Evolutionary conservation across 2,329 filamentous ascomycete genomes (phyloP), one percentile per base, ranked within the genome.

Genomic region (Neurospora sp.): DNA sequence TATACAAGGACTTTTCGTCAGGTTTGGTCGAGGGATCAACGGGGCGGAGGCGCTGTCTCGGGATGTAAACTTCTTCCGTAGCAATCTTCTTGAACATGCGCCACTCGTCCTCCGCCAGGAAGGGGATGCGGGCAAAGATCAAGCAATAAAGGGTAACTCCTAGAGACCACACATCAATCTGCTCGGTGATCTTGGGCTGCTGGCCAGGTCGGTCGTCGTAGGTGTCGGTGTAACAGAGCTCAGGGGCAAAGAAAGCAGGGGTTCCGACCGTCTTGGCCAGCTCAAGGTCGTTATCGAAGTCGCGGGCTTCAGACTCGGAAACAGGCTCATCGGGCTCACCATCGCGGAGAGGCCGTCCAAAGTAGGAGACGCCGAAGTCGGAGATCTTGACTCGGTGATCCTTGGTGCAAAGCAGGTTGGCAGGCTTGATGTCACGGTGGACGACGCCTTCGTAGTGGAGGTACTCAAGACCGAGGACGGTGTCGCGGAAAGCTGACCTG

Each of bases 261-360:
- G 96, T 99, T 68, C 96, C 96, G 6, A 98, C 96, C 1, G 96
- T 98, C 83, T 98, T 98, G 71, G 96, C 95, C n/a, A 99, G 84
- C 78, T 98, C 96, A 71, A 97, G 88, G 72, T 97, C 94, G 78
- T 97, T 93, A 75, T 97, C 94, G 70, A 97, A 89, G 76, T 97
- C 92, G 52, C 88, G 89, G 11, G 92, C 91, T 78, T 97, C 94
- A 0, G 90, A 92, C 77, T 96, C 92, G 4, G 91, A 91, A 19
- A 83, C 89, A 71, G 82, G 89, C 80, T 93, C 91, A 70, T 92
- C 90, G 43, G 89, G 86, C 75, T 96, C 92, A 68, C 91, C 92
- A 66, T 97, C 92, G 46, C 92, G 87, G 70, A 94, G 91, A 1
- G 93, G 93, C 67, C 93, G 89, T 37, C 96, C 96, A 72, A 99